Conservation (phyloP, 2,329 filamentous ascomycete genomes). For the Aspergillus nomiae region DNA sequence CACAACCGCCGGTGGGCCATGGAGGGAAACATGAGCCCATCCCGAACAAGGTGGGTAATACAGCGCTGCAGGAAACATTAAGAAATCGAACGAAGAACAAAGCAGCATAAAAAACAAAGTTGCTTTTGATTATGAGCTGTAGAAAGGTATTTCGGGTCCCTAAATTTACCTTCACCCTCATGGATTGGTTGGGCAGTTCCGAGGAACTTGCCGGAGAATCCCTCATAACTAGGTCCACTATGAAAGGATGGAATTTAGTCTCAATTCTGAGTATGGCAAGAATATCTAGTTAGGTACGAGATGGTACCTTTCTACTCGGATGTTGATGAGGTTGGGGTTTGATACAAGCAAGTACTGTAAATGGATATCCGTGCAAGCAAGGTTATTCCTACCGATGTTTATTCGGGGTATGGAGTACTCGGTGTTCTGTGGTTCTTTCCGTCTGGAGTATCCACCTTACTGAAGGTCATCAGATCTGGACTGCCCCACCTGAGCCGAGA, state of each 20-base stretch:
- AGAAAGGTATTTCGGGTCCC: background rate
- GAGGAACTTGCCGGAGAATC: background rate
- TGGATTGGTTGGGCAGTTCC: background rate
- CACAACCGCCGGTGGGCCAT: background rate
- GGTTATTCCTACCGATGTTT: background rate
- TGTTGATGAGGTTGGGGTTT: background rate
- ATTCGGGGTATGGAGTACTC: too few species aligned
- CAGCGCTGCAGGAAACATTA: background rate
- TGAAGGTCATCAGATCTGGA: constrained; percentile 20
- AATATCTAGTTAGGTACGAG: background rate
- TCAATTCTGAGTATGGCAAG: background rate
- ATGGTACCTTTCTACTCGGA: background rate
- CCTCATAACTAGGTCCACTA: too few species aligned
- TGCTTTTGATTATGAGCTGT: background rate
- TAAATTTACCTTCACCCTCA: background rate
- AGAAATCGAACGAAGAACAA: background rate
- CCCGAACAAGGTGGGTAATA: background rate
- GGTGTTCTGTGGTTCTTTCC: too few species aligned
- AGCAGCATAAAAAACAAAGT: background rate
- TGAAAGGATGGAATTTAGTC: background rate
- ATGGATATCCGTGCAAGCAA: background rate
- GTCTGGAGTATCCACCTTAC: background rate
- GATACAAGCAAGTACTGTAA: background rate
- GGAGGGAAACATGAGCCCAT: background rate
- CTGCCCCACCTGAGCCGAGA: constrained; percentile 22